Percentiles rank a stretch among this genome's conserved stretches.
Conservation (phyloP, 371 early-diverging fungal species). For the Mortierella sp. region DNA sequence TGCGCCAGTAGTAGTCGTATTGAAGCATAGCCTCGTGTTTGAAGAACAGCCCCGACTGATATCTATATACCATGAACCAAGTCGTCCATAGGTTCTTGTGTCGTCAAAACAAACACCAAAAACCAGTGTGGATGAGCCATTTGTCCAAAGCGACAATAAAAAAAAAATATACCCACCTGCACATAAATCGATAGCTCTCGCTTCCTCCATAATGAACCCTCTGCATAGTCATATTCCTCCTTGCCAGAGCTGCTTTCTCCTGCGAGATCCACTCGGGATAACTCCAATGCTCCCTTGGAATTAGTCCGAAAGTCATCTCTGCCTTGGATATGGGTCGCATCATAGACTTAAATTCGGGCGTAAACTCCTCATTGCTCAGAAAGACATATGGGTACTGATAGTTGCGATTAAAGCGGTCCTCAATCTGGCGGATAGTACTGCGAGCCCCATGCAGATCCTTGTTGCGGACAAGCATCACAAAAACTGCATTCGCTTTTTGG, state of each 20-base stretch:
- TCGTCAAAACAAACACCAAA: too few relatives aligned
- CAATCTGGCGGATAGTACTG: conserved; percentile 77
- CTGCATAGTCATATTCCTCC: conserved; percentile 76
- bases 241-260: conserved; percentile 65
- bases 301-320: conserved; percentile 75
- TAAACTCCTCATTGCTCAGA: conserved; percentile 85
- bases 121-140: too few relatives aligned
- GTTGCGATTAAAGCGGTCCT: conserved; percentile 84
- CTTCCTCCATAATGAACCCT: conserved; percentile 85
- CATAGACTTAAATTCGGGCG: conserved; percentile 75
- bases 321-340: conserved; percentile 64
- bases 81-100: background rate
- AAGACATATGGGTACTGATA: conserved; percentile 92
- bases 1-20: conserved; percentile 96
- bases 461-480: conserved; percentile 78
- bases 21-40: conserved; percentile 80
- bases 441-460: conserved; percentile 77
- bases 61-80: conserved; percentile 59
- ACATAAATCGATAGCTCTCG: conserved; percentile 95
- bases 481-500: conserved; percentile 71
- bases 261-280: conserved; percentile 86
- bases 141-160: background rate
- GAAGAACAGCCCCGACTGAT: conserved; percentile 92
- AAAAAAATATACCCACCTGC: conserved; percentile 63
- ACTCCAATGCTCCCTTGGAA: conserved; percentile 84